Percentiles rank a stretch among this genome's conserved stretches.
Evolutionary conservation across 2,329 filamentous ascomycete species (phyloP).

Genomic region (Lachnellula subtilissima): DNA sequence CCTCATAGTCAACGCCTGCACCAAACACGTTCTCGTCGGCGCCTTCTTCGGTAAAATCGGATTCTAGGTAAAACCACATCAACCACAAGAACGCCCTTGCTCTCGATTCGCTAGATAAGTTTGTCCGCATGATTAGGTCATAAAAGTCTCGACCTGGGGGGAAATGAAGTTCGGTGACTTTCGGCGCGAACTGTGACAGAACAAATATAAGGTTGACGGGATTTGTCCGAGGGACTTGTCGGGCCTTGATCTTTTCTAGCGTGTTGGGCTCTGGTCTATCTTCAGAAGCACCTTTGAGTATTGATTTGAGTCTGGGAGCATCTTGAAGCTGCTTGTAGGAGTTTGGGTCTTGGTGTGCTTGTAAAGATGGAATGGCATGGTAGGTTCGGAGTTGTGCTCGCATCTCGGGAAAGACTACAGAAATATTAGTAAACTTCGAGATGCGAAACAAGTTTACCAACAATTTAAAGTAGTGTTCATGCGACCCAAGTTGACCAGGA

Average conservation of each 20-base stretch:
- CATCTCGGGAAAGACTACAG: conserved; percentile 97
- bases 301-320: conserved; percentile 91
- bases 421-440: conserved; percentile 24
- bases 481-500: conserved; percentile 91
- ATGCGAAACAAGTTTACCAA: conserved; percentile 41
- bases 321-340: conserved; percentile 98
- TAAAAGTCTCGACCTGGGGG: conserved; percentile 83
- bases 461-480: conserved; percentile 99
- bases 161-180: conserved; percentile 91
- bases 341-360: conserved; percentile 89
- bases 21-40: conserved; percentile 91
- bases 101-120: conserved; percentile 74
- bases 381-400: conserved; percentile 95
- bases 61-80: conserved; percentile 99
- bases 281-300: conserved; percentile 92
- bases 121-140: conserved; percentile 88
- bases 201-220: conserved; percentile 97
- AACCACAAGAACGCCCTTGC: conserved; percentile 92
- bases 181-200: conserved; percentile 81
- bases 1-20: conserved; percentile 58
- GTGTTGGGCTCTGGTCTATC: conserved; percentile 81
- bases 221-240: conserved; percentile 76
- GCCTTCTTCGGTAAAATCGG: conserved; percentile 84
- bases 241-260: conserved; percentile 72
- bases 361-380: conserved; percentile 92